These are phyloP conservation scores for Volvox carteri DNA, from an alignment of 163 green algal species.

Conservation along the genomic window DNA sequence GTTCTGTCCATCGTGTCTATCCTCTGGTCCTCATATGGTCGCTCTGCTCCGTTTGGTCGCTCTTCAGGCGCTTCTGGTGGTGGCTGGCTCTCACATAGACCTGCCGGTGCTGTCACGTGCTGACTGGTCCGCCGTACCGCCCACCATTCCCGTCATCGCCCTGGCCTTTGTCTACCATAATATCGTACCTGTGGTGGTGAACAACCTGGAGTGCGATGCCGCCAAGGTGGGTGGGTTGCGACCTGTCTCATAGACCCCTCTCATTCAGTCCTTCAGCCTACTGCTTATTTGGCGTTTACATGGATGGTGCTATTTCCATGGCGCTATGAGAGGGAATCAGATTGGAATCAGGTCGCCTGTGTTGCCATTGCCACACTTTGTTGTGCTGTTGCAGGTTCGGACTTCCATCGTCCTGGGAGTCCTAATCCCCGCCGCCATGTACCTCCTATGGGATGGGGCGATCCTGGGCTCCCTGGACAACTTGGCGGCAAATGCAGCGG, in stretches of 20 bases:
- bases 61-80: constrained; percentile 68
- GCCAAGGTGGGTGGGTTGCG: constrained; percentile 71
- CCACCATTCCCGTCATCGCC: constrained; percentile 83
- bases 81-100: constrained; percentile 59
- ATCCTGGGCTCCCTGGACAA: constrained; percentile 74
- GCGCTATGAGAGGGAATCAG: too few species aligned
- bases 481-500: constrained; percentile 9
- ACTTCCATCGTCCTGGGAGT: constrained; percentile 62
- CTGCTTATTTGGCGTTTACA: too few species aligned
- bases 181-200: constrained; percentile 84
- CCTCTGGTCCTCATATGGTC: too few species aligned
- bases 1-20: too few species aligned
- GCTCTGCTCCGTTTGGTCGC: too few species aligned
- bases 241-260: too few species aligned
- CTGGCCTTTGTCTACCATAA: constrained; percentile 94
- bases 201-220: constrained; percentile 81
- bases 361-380: neutral
- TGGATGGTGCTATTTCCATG: too few species aligned
- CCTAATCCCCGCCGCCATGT: constrained; percentile 76
- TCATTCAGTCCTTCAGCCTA: too few species aligned
- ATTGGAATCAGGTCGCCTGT: too few species aligned
- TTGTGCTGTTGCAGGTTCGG: constrained; percentile 57
- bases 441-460: constrained; percentile 82
- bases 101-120: constrained; percentile 58
- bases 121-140: constrained; percentile 78